Conservation (phyloP, 2,329 filamentous ascomycete species). For the Diaporthe nobilis region DNA sequence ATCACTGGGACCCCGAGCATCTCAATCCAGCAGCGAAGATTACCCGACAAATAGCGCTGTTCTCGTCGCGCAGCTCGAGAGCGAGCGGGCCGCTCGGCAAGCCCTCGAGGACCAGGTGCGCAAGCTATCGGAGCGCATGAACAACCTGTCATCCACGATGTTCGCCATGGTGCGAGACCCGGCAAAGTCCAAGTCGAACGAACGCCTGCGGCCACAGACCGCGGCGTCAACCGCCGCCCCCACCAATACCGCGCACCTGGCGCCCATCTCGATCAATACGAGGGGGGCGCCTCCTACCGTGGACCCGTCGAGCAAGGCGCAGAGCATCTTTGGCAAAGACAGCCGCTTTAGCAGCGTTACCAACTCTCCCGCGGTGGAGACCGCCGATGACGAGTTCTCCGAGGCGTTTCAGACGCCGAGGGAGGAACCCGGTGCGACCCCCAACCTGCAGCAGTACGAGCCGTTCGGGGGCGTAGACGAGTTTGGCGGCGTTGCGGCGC, state of each 20-base stretch:
- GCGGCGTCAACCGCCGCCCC: constrained; percentile 43
- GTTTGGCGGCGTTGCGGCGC: constrained; percentile 46
- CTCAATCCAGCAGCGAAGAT: constrained; percentile 40
- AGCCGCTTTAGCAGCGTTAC: constrained; percentile 45
- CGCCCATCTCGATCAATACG: constrained; percentile 36
- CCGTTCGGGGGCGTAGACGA: constrained; percentile 57
- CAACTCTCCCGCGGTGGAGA: constrained; percentile 48
- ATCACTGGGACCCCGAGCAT: constrained; percentile 47
- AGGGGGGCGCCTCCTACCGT: constrained; percentile 23
- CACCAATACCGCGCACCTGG: constrained; percentile 40
- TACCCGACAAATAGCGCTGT: constrained; percentile 63
- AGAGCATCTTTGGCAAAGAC: constrained; percentile 53
- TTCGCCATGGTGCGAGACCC: constrained; percentile 53
- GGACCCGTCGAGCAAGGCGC: constrained; percentile 43
- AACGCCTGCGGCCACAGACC: constrained; percentile 44
- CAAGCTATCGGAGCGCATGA: constrained; percentile 65
- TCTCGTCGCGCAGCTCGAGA: constrained; percentile 67
- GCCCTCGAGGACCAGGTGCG: constrained; percentile 70
- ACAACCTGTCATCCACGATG: constrained; percentile 60
- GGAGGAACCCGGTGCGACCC: constrained; percentile 57
- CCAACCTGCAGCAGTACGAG: constrained; percentile 52
- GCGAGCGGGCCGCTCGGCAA: constrained; percentile 69
- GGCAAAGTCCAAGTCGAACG: constrained; percentile 52
- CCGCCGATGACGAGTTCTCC: constrained; percentile 51
- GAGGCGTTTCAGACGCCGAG: constrained; percentile 67